phyloP scores from a whole-genome alignment of 179 eudicot species.

The Pouteria campechiana region DNA sequence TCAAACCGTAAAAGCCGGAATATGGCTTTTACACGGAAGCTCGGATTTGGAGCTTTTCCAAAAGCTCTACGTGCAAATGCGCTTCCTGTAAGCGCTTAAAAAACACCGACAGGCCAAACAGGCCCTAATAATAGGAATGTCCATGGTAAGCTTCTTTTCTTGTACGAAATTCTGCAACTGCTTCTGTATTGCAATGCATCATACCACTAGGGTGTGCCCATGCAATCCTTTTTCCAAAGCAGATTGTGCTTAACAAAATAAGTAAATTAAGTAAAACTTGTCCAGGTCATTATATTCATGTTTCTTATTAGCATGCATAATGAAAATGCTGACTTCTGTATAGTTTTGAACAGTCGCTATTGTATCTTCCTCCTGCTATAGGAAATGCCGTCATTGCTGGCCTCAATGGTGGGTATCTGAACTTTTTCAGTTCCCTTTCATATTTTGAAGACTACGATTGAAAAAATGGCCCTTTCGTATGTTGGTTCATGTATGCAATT shows the following conservation, averaged over 20 bases:
- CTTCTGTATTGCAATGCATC: too few species aligned
- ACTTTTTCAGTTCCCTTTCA: background rate
- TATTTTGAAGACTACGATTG: background rate
- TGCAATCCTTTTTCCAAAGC: too few species aligned
- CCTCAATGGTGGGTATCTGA: constrained; percentile 82
- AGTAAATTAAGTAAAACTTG: too few species aligned
- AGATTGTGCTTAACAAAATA: too few species aligned
- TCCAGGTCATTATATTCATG: background rate
- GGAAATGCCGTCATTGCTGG: constrained; percentile 88
- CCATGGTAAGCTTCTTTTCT: constrained; percentile 52
- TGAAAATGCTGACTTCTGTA: constrained; percentile 1
- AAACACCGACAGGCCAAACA: too few species aligned
- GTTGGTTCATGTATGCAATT: background rate
- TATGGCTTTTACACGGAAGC: too few species aligned
- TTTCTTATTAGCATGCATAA: background rate
- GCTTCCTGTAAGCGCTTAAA: too few species aligned
- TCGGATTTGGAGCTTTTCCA: too few species aligned
- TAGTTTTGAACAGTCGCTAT: constrained; percentile 50
- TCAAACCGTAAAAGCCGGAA: too few species aligned
- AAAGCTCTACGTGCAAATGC: too few species aligned
- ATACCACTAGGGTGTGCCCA: too few species aligned
- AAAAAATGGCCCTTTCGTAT: background rate
- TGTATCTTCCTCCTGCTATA: constrained; percentile 90
- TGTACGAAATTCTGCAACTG: too few species aligned
- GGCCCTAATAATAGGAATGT: constrained; percentile 95